Base-by-base conservation (phyloP, 495 filamentous ascomycete species). In the Penicillium lagena region DNA sequence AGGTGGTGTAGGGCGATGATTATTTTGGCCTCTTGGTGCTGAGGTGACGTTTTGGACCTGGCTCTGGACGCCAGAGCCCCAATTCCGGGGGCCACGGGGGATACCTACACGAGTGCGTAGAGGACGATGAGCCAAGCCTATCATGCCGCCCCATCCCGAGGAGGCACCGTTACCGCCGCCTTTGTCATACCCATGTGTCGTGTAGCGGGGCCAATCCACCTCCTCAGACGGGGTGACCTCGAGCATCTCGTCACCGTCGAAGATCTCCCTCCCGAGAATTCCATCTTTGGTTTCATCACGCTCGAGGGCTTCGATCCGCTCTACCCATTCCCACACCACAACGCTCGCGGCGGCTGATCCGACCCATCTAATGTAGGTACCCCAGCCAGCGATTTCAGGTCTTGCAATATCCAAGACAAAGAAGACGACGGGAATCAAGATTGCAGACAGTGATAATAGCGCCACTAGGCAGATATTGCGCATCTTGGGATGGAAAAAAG, bases 261-360 rank as follows among this genome's bases (percentile, higher is more conserved):
- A 97, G 0, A 97, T 80, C 58, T 98, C 93, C 47, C 93, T 73
- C 13, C 93, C 93, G 4, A 98, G 72, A 17, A 98, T 91, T 8
- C 93, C 94, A 48, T 95, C 93, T 62, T 95, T 95, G 55, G 87
- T 87, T 54, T 98, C 93, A 56, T 98, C 91, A 41, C 93, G 79
- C 64, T 98, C 93, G 39, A 98, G 67, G 0, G 89, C 89, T 61
- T 98, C 93, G 42, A 98, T 98, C n/a, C 94, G 78, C 62, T 98
- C 93, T 12, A 98, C 93, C 93, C 93, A 98, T 63, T 98, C 93
- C 93, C 93, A 98, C 1, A 98, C 93, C 12, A 97, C 86, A 13
- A 96, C 93, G 67, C 90, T 96, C 7, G 93, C 94, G 2, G 90
- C 89, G 0, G 90, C 90, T 1, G 94, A 93, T 29, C 93, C 94